Evolutionary conservation across 208 protist species (phyloP), one percentile per base, ranked within the genome.

Genomic region (Balamuthia mandrillaris): DNA sequence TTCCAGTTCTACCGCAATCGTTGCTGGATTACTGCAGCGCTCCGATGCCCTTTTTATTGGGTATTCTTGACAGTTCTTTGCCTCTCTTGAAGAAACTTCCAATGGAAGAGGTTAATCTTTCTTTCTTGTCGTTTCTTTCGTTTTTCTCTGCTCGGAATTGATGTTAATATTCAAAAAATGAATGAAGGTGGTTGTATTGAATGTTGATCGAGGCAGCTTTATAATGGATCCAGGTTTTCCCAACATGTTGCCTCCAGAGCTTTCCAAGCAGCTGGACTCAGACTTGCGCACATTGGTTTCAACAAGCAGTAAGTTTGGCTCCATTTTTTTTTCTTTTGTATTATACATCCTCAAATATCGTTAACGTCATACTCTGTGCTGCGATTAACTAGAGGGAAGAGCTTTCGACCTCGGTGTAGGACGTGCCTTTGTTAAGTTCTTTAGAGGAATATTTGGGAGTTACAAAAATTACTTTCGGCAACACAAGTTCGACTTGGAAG

Each of bases 21-120:
- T 54, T 91, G n/a, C 61, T 91, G 14, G 88, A 91, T 52, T 92
- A 89, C 74, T 82, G 83, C 27, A 66, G 45, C 18, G 75, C 88
- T 27, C 90, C 90, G 12, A 87, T 92, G 72, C 90, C 90, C 18
- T 92, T 89, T 42, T 31, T 90, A 0, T 37, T 92, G 60, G 90
- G 90, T 10, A 45, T 84, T 16, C 56, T 72, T 37, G 78, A 52
- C 24, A 58, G 54, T 31, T 60, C 31, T 27, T 58, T 84, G 21
- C 56, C 78, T 24, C 56, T 58, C 24, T 29, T 84, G 41, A 65
- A 84, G 44, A 84, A 84, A n/a, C 60, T 60, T 41, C 78, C 78
- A 9, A n/a, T 84, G 24, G 78, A 84, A 33, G 78, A 84, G 60
- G 78, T 52, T 56, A 14, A 0, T 10, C 2, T 7, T n/a, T 41